Conservation (phyloP, 164 flowering plant genomes). For the Magnolia changhungtana region DNA sequence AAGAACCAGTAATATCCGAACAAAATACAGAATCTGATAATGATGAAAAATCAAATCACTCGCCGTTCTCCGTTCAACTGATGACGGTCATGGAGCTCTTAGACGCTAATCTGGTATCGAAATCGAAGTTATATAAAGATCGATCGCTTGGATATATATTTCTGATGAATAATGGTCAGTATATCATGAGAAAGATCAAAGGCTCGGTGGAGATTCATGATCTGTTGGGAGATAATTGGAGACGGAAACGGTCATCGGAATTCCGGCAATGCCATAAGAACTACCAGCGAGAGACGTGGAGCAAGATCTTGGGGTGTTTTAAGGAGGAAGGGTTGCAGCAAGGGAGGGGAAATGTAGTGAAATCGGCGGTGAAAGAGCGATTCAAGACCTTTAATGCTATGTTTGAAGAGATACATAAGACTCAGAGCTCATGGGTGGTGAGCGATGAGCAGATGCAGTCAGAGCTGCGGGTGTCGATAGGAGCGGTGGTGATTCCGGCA, state of each 20-base stretch:
- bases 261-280: slow-evolving; percentile 72
- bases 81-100: slow-evolving; percentile 55
- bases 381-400: slow-evolving; percentile 66
- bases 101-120: slow-evolving; percentile 54
- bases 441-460: slow-evolving; percentile 84
- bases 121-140: slow-evolving; percentile 71
- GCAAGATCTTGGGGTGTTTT: slow-evolving; percentile 46
- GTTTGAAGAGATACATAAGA: slow-evolving; percentile 80
- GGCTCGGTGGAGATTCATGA: slow-evolving; percentile 53
- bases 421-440: slow-evolving; percentile 83
- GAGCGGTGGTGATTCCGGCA: slow-evolving; percentile 80
- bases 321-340: slow-evolving; percentile 54
- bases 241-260: slow-evolving; percentile 51
- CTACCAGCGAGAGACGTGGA: slow-evolving; percentile 85
- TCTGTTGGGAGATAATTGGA: slow-evolving; percentile 62
- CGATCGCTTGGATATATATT: slow-evolving; percentile 56
- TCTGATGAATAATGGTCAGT: slow-evolving; percentile 88
- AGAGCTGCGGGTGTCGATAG: slow-evolving; percentile 76
- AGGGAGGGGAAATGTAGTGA: slow-evolving; percentile 46
- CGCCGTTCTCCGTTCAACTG: slow-evolving; percentile 50
- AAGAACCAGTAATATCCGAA: neutral
- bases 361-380: slow-evolving; percentile 67
- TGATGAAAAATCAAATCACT: slow-evolving; percentile 8
- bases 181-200: slow-evolving; percentile 76
- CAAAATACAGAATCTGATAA: slow-evolving; percentile 10